These are phyloP conservation scores for Coriaria nepalensis DNA, from an alignment of 306 rosid genomes.

Conservation along the genomic window DNA sequence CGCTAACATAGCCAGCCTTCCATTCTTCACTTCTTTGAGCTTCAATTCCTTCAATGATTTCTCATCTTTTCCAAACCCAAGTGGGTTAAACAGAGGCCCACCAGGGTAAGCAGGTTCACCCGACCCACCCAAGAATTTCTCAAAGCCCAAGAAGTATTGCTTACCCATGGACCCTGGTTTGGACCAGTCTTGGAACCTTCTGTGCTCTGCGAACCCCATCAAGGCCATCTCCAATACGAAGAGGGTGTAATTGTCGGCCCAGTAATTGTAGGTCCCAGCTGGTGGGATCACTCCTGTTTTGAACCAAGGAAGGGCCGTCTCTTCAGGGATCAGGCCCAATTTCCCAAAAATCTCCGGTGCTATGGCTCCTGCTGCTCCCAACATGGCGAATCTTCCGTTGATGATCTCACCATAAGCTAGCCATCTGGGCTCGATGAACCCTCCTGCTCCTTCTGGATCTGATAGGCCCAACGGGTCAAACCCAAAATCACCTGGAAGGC, in stretches of 20 bases:
- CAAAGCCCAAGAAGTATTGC: slow-evolving; percentile 79
- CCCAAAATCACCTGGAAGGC: slow-evolving; percentile 94
- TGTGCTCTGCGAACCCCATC: slow-evolving; percentile 94
- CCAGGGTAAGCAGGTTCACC: slow-evolving; percentile 85
- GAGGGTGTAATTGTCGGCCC: slow-evolving; percentile 91
- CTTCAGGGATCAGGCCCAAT: slow-evolving; percentile 61
- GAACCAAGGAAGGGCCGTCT: slow-evolving; percentile 97
- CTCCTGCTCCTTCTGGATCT: slow-evolving; percentile 98
- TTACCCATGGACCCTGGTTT: slow-evolving; percentile 82
- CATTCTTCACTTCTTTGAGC: slow-evolving; percentile 91
- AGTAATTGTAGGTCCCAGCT: slow-evolving; percentile 77
- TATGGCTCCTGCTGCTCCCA: slow-evolving; percentile 73
- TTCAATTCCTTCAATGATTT: slow-evolving; percentile 71
- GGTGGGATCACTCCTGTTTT: slow-evolving; percentile 85
- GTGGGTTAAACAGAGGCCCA: slow-evolving; percentile 86
- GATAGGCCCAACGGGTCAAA: slow-evolving; percentile 91
- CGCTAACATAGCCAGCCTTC: slow-evolving; percentile 93
- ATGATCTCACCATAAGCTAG: slow-evolving; percentile 83
- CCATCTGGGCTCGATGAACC: slow-evolving; percentile 93
- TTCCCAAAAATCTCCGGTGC: slow-evolving; percentile 80
- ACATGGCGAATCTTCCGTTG: slow-evolving; percentile 82
- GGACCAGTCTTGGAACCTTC: slow-evolving; percentile 80
- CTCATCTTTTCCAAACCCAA: slow-evolving; percentile 88
- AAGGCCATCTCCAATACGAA: slow-evolving; percentile 67
- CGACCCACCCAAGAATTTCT: slow-evolving; percentile 67